phyloP scores from a whole-genome alignment of 2,329 filamentous ascomycete species.

The Monosporascus sp. region DNA sequence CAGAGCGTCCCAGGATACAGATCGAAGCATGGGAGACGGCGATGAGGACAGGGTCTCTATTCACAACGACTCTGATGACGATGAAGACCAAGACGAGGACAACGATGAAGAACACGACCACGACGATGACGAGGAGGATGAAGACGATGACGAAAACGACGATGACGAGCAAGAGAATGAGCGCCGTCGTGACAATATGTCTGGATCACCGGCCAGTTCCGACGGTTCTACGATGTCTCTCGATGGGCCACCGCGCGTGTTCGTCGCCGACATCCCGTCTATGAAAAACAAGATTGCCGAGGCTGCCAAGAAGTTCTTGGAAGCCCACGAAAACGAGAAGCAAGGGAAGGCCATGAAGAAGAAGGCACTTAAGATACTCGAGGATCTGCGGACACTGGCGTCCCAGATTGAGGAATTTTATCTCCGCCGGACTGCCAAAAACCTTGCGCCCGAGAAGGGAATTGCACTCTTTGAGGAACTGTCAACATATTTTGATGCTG shows the following conservation, averaged over 20 bases:
- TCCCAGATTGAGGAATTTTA: constrained; percentile 69
- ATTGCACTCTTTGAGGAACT: constrained; percentile 67
- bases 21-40: constrained; percentile 26
- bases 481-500: constrained; percentile 79
- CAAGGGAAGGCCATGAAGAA: constrained; percentile 67
- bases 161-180: constrained; percentile 47
- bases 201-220: constrained; percentile 62
- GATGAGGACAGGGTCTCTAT: constrained; percentile 30
- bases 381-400: constrained; percentile 66
- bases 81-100: constrained; percentile 45
- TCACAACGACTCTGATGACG: constrained; percentile 48
- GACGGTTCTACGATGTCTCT: constrained; percentile 61
- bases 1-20: constrained; percentile 22
- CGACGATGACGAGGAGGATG: constrained; percentile 40
- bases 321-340: constrained; percentile 73
- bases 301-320: constrained; percentile 77
- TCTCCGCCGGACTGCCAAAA: constrained; percentile 45
- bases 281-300: constrained; percentile 69
- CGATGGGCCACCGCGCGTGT: constrained; percentile 47
- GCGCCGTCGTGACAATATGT: constrained; percentile 50
- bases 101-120: constrained; percentile 45
- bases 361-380: constrained; percentile 72
- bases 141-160: constrained; percentile 48
- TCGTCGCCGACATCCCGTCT: constrained; percentile 45
- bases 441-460: constrained; percentile 46